These are phyloP conservation scores for Metschnikowia shivogae DNA, from an alignment of 805 yeast species.

Conservation along the genomic window DNA sequence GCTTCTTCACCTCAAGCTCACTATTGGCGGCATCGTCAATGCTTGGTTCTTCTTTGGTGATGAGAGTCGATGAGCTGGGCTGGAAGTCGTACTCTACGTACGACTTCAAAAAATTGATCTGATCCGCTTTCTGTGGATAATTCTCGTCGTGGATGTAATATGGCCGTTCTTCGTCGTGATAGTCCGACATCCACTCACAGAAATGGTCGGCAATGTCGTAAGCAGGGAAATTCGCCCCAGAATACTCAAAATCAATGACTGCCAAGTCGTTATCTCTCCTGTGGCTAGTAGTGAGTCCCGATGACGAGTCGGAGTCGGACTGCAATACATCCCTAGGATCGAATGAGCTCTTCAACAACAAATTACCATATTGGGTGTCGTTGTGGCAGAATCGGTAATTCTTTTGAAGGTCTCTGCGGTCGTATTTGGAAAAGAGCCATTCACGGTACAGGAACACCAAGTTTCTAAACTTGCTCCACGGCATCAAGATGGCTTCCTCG, in stretches of 20 bases:
- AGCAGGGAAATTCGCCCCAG: slow-evolving; percentile 87
- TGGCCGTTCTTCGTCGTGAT: slow-evolving; percentile 53
- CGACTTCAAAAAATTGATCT: slow-evolving; percentile 67
- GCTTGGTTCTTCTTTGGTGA: slow-evolving; percentile 13
- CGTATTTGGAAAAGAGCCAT: slow-evolving; percentile 58
- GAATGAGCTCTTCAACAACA: slow-evolving; percentile 57
- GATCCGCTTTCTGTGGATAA: slow-evolving; percentile 69
- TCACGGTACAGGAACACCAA: slow-evolving; percentile 50
- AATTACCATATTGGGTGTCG: slow-evolving; percentile 94
- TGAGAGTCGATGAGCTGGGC: slow-evolving; percentile 31
- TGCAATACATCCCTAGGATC: slow-evolving; percentile 44
- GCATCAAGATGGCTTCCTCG: slow-evolving; percentile 39
- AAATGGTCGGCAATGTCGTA: slow-evolving; percentile 91
- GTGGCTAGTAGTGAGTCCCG: slow-evolving; percentile 24
- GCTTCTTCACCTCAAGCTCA: slow-evolving; percentile 42
- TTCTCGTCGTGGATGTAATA: slow-evolving; percentile 51
- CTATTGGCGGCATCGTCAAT: slow-evolving; percentile 17
- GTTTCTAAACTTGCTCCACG: slow-evolving; percentile 48
- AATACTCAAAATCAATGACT: slow-evolving; percentile 94
- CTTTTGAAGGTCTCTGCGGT: slow-evolving; percentile 37
- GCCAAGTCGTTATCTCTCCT: slow-evolving; percentile 54
- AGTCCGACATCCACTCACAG: slow-evolving; percentile 96
- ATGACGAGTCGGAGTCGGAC: slow-evolving; percentile 8
- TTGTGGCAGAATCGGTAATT: slow-evolving; percentile 85
- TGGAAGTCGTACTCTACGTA: slow-evolving; percentile 63